Conservation (phyloP, 495 filamentous ascomycete genomes). For the Articulospora tetracladia region DNA sequence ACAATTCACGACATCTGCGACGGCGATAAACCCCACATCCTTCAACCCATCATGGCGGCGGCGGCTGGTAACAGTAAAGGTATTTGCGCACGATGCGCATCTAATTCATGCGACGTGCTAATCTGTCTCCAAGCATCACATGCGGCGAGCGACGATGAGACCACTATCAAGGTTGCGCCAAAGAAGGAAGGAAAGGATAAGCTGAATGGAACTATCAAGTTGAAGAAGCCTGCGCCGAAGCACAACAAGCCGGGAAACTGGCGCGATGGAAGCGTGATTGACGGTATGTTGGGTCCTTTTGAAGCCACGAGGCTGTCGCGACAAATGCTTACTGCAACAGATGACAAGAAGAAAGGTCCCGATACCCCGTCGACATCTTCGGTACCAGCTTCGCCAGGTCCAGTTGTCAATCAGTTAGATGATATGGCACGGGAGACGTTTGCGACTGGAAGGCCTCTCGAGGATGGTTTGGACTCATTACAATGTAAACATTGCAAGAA, state of each 20-base stretch:
- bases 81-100: slow-evolving; percentile 1
- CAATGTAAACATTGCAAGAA: slow-evolving; percentile 84
- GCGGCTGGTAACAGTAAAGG: slow-evolving; percentile 10
- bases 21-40: neutral
- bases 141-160: slow-evolving; percentile 40
- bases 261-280: slow-evolving; percentile 45
- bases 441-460: slow-evolving; percentile 66
- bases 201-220: slow-evolving; percentile 55
- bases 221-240: slow-evolving; percentile 62
- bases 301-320: slow-evolving; percentile 1
- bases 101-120: neutral
- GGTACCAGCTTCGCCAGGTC: slow-evolving; percentile 38
- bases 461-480: slow-evolving; percentile 62
- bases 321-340: slow-evolving; percentile 22
- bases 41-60: slow-evolving; percentile 10
- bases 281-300: slow-evolving; percentile 45
- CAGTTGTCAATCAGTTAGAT: slow-evolving; percentile 70
- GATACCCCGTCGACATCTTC: slow-evolving; percentile 30
- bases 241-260: slow-evolving; percentile 52
- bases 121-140: slow-evolving; percentile 6
- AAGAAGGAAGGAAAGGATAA: slow-evolving; percentile 55
- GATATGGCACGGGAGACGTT: slow-evolving; percentile 66
- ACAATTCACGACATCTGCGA: neutral
- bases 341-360: slow-evolving; percentile 42
- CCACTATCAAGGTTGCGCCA: slow-evolving; percentile 54